Conservation (phyloP, 2,329 filamentous ascomycete genomes). For the Westerdykella aurantiaca region DNA sequence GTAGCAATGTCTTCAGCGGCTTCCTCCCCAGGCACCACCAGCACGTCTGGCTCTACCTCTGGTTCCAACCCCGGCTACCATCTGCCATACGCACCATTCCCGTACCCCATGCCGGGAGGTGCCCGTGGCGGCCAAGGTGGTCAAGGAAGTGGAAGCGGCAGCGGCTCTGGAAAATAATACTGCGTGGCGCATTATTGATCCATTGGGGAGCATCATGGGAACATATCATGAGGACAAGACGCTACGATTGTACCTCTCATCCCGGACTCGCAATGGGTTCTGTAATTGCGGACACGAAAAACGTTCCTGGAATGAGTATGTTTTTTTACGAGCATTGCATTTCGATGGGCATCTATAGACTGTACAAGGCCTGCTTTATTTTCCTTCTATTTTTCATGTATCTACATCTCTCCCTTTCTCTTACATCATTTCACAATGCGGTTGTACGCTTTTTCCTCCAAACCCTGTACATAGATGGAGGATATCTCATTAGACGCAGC, state of each 20-base stretch:
- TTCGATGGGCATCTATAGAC: neutral
- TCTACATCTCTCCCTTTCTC: too few species aligned
- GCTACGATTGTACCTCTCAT: too few species aligned
- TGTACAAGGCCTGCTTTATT: too few species aligned
- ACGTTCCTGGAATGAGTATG: neutral
- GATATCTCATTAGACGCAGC: too few species aligned
- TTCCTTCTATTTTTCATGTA: too few species aligned
- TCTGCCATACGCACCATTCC: slow-evolving; percentile 35
- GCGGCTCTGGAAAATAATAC: slow-evolving; percentile 9
- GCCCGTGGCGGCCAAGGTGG: slow-evolving; percentile 15
- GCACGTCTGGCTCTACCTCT: slow-evolving; percentile 19
- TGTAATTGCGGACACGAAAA: too few species aligned
- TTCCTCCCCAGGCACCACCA: slow-evolving; percentile 28
- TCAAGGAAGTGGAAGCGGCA: slow-evolving; percentile 8
- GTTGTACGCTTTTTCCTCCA: too few species aligned
- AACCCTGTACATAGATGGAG: too few species aligned
- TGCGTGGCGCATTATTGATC: too few species aligned
- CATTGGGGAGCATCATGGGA: neutral
- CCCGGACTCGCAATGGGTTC: too few species aligned
- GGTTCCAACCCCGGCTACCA: slow-evolving; percentile 21
- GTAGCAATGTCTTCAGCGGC: slow-evolving; percentile 29
- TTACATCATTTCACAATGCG: too few species aligned
- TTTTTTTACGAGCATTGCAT: neutral
- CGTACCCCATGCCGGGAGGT: slow-evolving; percentile 32
- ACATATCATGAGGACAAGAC: neutral